Conservation (phyloP, 805 yeast genomes). For the Huiozyma sinensis region DNA sequence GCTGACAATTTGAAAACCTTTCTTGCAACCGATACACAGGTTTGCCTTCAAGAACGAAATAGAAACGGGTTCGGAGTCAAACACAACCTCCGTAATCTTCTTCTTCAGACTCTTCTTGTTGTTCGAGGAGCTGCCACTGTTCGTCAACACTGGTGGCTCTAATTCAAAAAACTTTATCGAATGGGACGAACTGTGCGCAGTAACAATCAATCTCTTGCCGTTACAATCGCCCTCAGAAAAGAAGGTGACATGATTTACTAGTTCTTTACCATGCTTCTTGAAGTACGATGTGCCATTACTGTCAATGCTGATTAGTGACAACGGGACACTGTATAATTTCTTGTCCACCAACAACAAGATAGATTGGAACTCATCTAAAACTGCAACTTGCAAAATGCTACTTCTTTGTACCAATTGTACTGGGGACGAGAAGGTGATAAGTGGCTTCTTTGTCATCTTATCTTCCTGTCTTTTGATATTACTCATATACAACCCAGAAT, state of each 20-base stretch:
- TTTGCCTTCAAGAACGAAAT: conserved; percentile 82
- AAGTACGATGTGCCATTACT: conserved; percentile 33
- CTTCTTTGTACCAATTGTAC: conserved; percentile 60
- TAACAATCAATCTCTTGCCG: conserved; percentile 80
- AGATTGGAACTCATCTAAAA: conserved; percentile 81
- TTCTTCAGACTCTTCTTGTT: conserved; percentile 63
- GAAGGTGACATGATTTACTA: conserved; percentile 79
- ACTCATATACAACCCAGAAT: conserved; percentile 77
- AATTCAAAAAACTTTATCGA: conserved; percentile 73
- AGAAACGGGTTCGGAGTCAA: conserved; percentile 83
- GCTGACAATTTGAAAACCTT: conserved; percentile 91
- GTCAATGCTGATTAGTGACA: conserved; percentile 45
- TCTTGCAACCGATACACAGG: conserved; percentile 89
- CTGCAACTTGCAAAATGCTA: conserved; percentile 82
- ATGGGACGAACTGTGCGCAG: conserved; percentile 74
- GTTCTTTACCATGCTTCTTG: conserved; percentile 57
- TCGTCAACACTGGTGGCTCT: conserved; percentile 48
- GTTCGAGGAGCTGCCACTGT: conserved; percentile 26
- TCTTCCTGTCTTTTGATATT: conserved; percentile 43
- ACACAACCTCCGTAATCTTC: conserved; percentile 63
- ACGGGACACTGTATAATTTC: conserved; percentile 63
- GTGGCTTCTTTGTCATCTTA: conserved; percentile 37
- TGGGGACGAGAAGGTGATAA: conserved; percentile 56
- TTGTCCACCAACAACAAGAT: conserved; percentile 75
- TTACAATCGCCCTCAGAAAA: conserved; percentile 90